Base-by-base conservation (phyloP, 306 rosid genomes). In the Prinsepia uniflora region DNA sequence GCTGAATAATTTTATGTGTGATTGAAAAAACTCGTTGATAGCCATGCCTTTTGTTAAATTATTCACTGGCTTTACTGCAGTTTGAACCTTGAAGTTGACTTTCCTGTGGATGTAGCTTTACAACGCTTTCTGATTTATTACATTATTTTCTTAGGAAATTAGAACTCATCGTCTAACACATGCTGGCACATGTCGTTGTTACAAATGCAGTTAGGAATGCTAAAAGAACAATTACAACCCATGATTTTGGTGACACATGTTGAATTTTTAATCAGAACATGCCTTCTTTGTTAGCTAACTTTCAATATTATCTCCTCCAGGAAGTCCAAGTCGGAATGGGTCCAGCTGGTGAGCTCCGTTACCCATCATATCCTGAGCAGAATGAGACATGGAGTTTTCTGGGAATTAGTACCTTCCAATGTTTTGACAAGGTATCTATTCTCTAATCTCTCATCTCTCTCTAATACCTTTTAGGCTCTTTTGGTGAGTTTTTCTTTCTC, bases 261-360 rank as follows among this genome's bases (percentile, higher is more conserved):
- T 58, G 18, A 58, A 18, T 52, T 12, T 36, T 50, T 18, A 52
- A 12, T 53, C 57, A 14, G 15, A 43, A 70, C 44, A 22, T 55
- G 53, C 13, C 54, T 22, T 24, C 5, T n/a, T 57, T 73, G 30
- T 74, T 17, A 36, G 70, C 40, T 71, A 65, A 80, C 63, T 46
- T 45, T 45, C 2, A 49, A 6, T 17, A 1, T 67, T 58, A 17
- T 52, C 65, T 30, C 65, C 52, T 45, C 53, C 83, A 95, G 99
- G 99, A 95, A 91, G 89, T 95, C 48, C 99, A 95, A 91, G 97
- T 87, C 63, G 99, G 99, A 13, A 95, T 95, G 99, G 99, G 99
- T 61, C 99, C 99, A n/a, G 97, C 97, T 0, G 99, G 99, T 52
- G 99, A 95, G 79, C 84, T 95, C 19, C 96, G 99, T 34, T 95